phyloP scores from a whole-genome alignment of 768 basidiomycete species.

The Crucibulum laeve region DNA sequence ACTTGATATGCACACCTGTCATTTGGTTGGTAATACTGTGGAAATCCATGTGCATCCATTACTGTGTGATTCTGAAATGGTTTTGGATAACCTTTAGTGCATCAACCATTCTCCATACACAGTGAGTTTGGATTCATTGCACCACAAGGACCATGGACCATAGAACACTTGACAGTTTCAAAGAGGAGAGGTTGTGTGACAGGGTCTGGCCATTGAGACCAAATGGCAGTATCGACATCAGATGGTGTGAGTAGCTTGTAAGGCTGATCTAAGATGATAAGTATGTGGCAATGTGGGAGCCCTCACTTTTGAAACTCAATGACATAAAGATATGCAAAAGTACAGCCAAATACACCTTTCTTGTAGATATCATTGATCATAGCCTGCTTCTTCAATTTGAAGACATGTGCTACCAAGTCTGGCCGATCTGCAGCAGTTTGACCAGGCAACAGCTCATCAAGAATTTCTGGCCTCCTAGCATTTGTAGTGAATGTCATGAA shows the following conservation, averaged over 20 bases:
- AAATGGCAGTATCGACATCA: conserved; percentile 35
- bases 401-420: conserved; percentile 42
- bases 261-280: conserved; percentile 33
- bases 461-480: conserved; percentile 46
- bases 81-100: conserved; percentile 43
- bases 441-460: conserved; percentile 27
- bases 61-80: conserved; percentile 25
- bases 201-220: conserved; percentile 38
- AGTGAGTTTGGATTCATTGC: conserved; percentile 20
- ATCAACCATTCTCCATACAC: conserved; percentile 38
- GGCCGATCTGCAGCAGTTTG: conserved; percentile 38
- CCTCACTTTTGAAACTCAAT: conserved; percentile 59
- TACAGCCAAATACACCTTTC: conserved; percentile 33
- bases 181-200: conserved; percentile 31
- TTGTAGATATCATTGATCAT: conserved; percentile 28
- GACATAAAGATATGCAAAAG: conserved; percentile 41
- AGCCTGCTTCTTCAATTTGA: conserved; percentile 34
- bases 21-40: conserved; percentile 27
- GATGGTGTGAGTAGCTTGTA: conserved; percentile 28
- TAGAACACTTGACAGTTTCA: conserved; percentile 30
- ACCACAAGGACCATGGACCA: conserved; percentile 50
- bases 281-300: conserved; percentile 49
- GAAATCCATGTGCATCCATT: conserved; percentile 35
- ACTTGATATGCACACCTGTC: conserved; percentile 25
- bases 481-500: conserved; percentile 54